A percentile compares a stretch with the other conserved stretches of the same genome.
These are phyloP conservation scores for Annulohypoxylon truncatum DNA, from an alignment of 2,329 filamentous ascomycete species.

Conservation along the genomic window DNA sequence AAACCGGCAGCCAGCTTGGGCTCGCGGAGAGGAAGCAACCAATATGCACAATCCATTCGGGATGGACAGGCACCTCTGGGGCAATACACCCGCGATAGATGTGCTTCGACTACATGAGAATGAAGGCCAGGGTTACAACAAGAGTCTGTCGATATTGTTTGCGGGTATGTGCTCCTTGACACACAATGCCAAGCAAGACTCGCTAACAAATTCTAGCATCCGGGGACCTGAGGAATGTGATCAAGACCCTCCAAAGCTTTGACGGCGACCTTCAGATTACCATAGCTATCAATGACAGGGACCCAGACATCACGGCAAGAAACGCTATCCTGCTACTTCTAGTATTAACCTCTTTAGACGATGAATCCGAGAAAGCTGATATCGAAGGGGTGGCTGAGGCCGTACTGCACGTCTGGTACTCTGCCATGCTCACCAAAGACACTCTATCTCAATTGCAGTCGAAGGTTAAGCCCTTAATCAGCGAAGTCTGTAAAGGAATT, in stretches of 20 bases:
- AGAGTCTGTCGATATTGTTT: constrained; percentile 9
- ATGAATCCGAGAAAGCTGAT: constrained; percentile 50
- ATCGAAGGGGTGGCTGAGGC: background rate
- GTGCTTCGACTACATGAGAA: constrained; percentile 18
- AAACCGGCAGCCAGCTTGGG: background rate
- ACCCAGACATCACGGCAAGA: constrained; percentile 53
- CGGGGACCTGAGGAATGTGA: constrained; percentile 10
- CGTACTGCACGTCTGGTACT: constrained; percentile 31
- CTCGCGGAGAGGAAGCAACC: background rate
- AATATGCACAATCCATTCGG: constrained; percentile 14
- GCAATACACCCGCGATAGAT: constrained; percentile 20
- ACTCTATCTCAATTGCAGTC: constrained; percentile 9
- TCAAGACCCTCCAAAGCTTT: constrained; percentile 6
- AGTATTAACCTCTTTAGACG: constrained; percentile 49
- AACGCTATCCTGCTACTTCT: constrained; percentile 56
- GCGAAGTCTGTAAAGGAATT: background rate
- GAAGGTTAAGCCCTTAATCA: constrained; percentile 18
- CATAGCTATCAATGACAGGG: constrained; percentile 55
- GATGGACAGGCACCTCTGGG: constrained; percentile 15
- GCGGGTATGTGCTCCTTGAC: constrained; percentile 4
- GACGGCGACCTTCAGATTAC: constrained; percentile 32
- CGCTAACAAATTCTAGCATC: constrained; percentile 7
- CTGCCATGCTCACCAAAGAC: constrained; percentile 11
- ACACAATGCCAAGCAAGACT: background rate
- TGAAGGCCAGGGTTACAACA: constrained; percentile 11